Conservation (phyloP, 352 stramenopile species). For the Phytophthora tentaculata region DNA sequence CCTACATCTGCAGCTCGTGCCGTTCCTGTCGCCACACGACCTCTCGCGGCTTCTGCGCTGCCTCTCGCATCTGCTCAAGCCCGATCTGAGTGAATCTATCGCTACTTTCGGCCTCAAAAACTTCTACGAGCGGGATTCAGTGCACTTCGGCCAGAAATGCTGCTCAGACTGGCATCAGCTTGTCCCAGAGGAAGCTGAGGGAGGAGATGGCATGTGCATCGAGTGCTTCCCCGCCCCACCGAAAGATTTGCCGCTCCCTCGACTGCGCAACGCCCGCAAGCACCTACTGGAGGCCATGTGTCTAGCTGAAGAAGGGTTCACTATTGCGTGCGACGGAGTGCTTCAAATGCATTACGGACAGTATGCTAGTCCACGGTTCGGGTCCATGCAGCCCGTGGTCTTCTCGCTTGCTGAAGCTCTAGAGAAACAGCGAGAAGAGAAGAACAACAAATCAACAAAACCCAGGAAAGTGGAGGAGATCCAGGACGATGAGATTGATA, state of each 20-base stretch:
- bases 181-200: slow-evolving; percentile 25
- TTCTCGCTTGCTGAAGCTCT: slow-evolving; percentile 25
- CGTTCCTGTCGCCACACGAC: slow-evolving; percentile 33
- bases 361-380: slow-evolving; percentile 21
- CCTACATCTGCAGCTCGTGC: slow-evolving; percentile 31
- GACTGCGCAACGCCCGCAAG: slow-evolving; percentile 11
- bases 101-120: slow-evolving; percentile 19
- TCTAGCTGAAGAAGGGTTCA: slow-evolving; percentile 20
- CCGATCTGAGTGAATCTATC: slow-evolving; percentile 16
- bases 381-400: slow-evolving; percentile 33
- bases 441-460: neutral
- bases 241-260: slow-evolving; percentile 30
- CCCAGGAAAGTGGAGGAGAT: neutral
- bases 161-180: slow-evolving; percentile 37
- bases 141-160: slow-evolving; percentile 33
- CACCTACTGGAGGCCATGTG: slow-evolving; percentile 30
- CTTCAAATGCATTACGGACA: slow-evolving; percentile 35
- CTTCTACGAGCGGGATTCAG: slow-evolving; percentile 17
- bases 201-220: slow-evolving; percentile 17
- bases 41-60: slow-evolving; percentile 24
- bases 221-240: slow-evolving; percentile 9
- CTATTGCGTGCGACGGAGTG: slow-evolving; percentile 15
- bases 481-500: slow-evolving; percentile 15
- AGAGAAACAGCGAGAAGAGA: slow-evolving; percentile 13
- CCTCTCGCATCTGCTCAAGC: slow-evolving; percentile 8